phyloP scores from a whole-genome alignment of 2,329 filamentous ascomycete species.

The Sporothrix mexicana region DNA sequence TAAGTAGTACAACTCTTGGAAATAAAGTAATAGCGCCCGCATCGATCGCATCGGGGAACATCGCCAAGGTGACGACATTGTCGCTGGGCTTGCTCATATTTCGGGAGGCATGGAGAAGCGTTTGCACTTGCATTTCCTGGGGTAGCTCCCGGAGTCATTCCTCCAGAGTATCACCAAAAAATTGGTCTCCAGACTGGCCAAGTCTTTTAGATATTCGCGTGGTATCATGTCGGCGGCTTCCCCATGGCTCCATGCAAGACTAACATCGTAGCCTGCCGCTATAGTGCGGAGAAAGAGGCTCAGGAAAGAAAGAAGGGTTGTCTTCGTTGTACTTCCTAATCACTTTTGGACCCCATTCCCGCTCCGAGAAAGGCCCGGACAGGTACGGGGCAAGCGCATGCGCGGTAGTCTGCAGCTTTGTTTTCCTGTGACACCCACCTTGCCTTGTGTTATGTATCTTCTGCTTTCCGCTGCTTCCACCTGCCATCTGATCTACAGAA shows the following conservation, averaged over 20 bases:
- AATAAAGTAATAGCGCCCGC: conserved; percentile 22
- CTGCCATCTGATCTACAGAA: neutral
- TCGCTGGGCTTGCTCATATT: neutral
- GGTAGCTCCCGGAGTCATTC: neutral
- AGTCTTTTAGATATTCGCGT: neutral
- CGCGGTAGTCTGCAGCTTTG: neutral
- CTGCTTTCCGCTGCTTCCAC: too few species aligned
- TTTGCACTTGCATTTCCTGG: neutral
- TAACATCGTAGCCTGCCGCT: conserved; percentile 1
- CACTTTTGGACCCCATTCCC: neutral
- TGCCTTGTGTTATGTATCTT: neutral
- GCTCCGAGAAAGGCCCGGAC: conserved; percentile 24
- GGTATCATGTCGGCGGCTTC: conserved; percentile 11
- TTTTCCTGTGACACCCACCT: too few species aligned
- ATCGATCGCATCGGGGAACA: conserved; percentile 4
- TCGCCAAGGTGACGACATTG: conserved; percentile 9
- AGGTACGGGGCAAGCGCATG: neutral
- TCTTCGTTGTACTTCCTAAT: neutral
- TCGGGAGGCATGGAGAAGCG: neutral
- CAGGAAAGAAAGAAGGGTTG: neutral
- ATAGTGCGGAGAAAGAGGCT: neutral
- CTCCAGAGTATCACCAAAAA: neutral
- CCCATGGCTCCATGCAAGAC: neutral
- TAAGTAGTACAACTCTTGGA: neutral
- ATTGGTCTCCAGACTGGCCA: neutral